A percentile compares a stretch with the other conserved stretches of the same genome.
Evolutionary conservation across 192 early-diverging fungal species (phyloP).

Genomic region (Fimicolochytrium jonesii): DNA sequence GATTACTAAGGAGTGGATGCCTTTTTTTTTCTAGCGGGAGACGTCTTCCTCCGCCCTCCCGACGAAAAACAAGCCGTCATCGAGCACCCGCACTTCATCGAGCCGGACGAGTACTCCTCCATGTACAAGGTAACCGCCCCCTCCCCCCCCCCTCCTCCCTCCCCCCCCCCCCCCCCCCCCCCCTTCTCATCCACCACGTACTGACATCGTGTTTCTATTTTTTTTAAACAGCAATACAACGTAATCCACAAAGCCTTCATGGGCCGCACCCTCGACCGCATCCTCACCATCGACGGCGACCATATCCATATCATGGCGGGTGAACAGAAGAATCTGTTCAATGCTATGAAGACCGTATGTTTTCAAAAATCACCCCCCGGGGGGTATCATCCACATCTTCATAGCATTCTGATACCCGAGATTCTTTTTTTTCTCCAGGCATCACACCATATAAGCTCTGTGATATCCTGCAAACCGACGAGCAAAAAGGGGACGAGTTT

Average conservation of each 20-base stretch:
- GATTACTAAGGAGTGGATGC: neutral
- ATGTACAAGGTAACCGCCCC: constrained; percentile 57
- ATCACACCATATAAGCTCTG: constrained; percentile 36
- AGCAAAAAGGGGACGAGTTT: constrained; percentile 35
- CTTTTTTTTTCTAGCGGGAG: constrained; percentile 35
- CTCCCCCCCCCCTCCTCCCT: too few species aligned
- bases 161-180: too few species aligned
- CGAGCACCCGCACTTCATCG: constrained; percentile 34
- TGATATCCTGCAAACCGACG: constrained; percentile 36
- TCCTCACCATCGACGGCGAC: constrained; percentile 92
- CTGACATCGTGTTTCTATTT: neutral
- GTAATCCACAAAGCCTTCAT: constrained; percentile 82
- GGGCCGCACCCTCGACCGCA: constrained; percentile 71
- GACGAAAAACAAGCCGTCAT: constrained; percentile 35
- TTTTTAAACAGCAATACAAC: constrained; percentile 62
- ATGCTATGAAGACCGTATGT: constrained; percentile 74
- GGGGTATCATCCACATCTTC: neutral
- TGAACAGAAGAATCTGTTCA: constrained; percentile 73
- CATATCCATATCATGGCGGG: constrained; percentile 85
- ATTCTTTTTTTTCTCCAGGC: constrained; percentile 23
- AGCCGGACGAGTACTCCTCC: constrained; percentile 42
- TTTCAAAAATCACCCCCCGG: neutral
- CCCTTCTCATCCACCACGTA: too few species aligned
- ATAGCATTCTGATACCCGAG: too few species aligned
- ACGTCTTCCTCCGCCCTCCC: constrained; percentile 55